Evolutionary conservation across 2,329 filamentous ascomycete species (phyloP).

Genomic region (Madurella mycetomatis): DNA sequence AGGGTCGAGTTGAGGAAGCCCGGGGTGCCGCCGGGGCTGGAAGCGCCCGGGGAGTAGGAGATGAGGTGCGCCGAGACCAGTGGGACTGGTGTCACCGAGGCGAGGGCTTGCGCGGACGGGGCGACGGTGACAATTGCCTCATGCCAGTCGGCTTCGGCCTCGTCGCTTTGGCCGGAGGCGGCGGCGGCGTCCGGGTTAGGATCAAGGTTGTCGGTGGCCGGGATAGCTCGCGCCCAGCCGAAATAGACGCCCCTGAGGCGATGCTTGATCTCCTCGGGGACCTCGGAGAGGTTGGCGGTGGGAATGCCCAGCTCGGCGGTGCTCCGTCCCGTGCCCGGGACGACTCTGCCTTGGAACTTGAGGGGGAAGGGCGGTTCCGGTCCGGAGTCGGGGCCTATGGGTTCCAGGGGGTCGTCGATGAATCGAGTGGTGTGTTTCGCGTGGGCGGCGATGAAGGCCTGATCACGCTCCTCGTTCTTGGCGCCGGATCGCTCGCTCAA

Average conservation of each 20-base stretch:
- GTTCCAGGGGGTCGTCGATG: not conserved
- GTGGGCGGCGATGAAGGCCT: conserved; percentile 4
- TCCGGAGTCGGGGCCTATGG: conserved; percentile 46
- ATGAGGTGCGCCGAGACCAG: conserved; percentile 52
- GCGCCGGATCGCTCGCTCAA: conserved; percentile 24
- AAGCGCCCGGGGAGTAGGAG: conserved; percentile 41
- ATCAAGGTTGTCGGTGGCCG: not conserved
- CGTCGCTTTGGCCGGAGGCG: conserved; percentile 31
- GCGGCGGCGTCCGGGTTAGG: conserved; percentile 5
- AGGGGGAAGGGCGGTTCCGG: conserved; percentile 52
- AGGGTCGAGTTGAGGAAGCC: conserved; percentile 41
- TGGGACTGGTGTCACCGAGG: conserved; percentile 46
- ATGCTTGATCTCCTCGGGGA: conserved; percentile 49
- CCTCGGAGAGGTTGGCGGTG: conserved; percentile 49
- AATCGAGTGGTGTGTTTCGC: conserved; percentile 8
- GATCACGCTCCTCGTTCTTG: conserved; percentile 16
- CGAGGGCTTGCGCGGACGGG: conserved; percentile 43
- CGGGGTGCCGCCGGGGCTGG: conserved; percentile 32
- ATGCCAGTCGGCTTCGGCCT: conserved; percentile 47
- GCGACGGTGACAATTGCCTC: conserved; percentile 55
- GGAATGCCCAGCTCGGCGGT: conserved; percentile 42
- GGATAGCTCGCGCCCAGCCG: conserved; percentile 51
- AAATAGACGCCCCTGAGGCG: conserved; percentile 60
- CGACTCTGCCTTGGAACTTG: conserved; percentile 45
- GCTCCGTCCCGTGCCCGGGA: conserved; percentile 40